Base-by-base conservation (phyloP, 108 stramenopile species). In the Pseudonitzschia multistriata region DNA sequence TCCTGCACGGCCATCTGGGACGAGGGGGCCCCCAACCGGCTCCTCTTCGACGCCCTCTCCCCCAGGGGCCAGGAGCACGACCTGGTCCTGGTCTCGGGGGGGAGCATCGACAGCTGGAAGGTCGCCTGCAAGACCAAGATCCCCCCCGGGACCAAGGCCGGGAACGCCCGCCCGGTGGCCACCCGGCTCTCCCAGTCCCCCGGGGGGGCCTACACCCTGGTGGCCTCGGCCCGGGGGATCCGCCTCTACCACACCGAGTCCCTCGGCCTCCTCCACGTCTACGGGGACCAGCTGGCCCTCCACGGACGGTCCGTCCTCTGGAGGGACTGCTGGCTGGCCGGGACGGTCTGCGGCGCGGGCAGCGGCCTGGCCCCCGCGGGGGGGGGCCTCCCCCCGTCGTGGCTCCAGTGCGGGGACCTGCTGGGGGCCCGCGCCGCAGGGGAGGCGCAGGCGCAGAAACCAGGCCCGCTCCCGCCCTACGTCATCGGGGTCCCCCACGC, bases 261-360 rank as follows among this genome's bases (percentile, higher is more conserved):
- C 7, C 53, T 88, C 25, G 39, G 62, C 22, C 67, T 74, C 7
- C 40, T 88, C 14, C 72, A 68, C 29, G 79, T 77, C 13, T 85
- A 76, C 62, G 87, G 87, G 13, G 87, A 88, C 73, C 67, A 74
- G 45, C 45, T 88, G 11, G 52, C 78, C n/a, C 70, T 88, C 68
- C 87, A 88, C 61, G 81, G 84, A 1, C 35, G 78, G 36, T 63
- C 84, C 10, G 70, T 88, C 2, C 48, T 74, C 7, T 88, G 83
- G 83, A 79, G 79, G 74, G 74, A 83, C 42, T 69, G 71, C 55
- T 71, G 71, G 34, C 59, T 79, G 35, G 47, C 77, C 27, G 69
- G 73, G 69, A 67, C 27, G 22, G 42, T 55, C 45, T 53, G n/a
- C 40, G 30, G 33, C 34, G 65, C 27, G 53, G 27, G 14, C 62